These are phyloP conservation scores for Penicillium carneum DNA, from an alignment of 2,329 filamentous ascomycete species.

Conservation along the genomic window DNA sequence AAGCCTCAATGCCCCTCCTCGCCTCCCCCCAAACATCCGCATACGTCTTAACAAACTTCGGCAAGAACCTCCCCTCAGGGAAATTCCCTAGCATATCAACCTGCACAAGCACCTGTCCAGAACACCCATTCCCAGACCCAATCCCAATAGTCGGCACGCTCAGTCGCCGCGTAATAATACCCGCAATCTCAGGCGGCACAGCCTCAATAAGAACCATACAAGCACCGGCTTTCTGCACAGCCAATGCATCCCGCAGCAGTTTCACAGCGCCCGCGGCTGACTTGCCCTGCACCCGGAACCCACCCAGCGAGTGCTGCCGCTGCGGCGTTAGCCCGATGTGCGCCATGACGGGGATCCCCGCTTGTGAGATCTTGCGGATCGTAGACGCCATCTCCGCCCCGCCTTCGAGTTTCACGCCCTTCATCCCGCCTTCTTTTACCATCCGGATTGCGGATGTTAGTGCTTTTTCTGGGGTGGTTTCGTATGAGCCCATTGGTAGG, in stretches of 20 bases:
- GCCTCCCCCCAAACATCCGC: conserved; percentile 88
- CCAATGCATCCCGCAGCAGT: conserved; percentile 81
- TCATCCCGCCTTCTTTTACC: conserved; percentile 86
- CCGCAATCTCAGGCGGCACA: conserved; percentile 82
- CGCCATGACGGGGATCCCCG: conserved; percentile 90
- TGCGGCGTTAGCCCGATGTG: conserved; percentile 93
- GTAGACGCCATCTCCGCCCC: conserved; percentile 85
- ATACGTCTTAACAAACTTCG: conserved; percentile 95
- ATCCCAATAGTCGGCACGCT: conserved; percentile 93
- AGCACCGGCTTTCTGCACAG: conserved; percentile 88
- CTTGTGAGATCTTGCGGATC: conserved; percentile 80
- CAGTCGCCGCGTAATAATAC: conserved; percentile 78
- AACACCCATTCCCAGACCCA: conserved; percentile 86
- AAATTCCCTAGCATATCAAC: conserved; percentile 94
- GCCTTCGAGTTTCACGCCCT: conserved; percentile 89
- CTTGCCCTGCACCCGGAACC: conserved; percentile 94
- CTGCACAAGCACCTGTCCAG: conserved; percentile 95
- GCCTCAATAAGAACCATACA: conserved; percentile 89
- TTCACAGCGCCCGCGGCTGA: conserved; percentile 74
- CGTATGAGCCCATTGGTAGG: conserved; percentile 94
- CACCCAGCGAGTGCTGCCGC: conserved; percentile 88
- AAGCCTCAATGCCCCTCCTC: conserved; percentile 76
- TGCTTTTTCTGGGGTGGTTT: conserved; percentile 85
- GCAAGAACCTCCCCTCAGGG: conserved; percentile 84
- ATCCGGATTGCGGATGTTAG: conserved; percentile 84